Conservation (phyloP, 139 green algal genomes). For the Micractinium conductrix region DNA sequence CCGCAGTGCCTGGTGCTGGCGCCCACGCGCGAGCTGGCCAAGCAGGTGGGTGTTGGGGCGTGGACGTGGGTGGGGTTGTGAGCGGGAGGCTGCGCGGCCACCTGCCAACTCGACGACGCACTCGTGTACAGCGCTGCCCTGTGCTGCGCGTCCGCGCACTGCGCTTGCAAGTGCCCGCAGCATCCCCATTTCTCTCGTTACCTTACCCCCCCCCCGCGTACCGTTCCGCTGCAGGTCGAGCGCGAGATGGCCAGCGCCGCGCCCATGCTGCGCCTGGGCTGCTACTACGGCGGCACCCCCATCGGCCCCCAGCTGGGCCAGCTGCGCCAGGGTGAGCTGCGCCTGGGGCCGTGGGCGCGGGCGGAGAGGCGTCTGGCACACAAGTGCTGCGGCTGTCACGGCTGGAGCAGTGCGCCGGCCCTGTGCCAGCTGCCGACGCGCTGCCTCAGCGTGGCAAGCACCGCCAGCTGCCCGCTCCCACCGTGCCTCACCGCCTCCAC, state of each 20-base stretch:
- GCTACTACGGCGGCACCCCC: constrained; percentile 91
- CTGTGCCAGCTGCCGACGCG: too few species aligned
- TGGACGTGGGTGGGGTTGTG: too few species aligned
- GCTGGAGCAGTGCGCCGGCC: too few species aligned
- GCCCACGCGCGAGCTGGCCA: constrained; percentile 98
- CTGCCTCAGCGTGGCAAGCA: too few species aligned
- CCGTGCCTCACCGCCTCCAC: too few species aligned
- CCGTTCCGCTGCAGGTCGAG: constrained; percentile 72
- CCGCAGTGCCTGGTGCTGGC: constrained; percentile 92
- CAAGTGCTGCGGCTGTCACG: too few species aligned
- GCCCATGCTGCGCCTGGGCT: constrained; percentile 69
- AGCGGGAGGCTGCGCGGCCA: background rate
- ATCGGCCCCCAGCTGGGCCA: constrained; percentile 75
- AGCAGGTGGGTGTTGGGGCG: constrained; percentile 70
- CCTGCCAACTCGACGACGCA: background rate
- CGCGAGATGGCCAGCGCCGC: constrained; percentile 86
- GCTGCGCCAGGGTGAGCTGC: constrained; percentile 75
- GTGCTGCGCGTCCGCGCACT: too few species aligned
- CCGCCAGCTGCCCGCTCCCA: too few species aligned
- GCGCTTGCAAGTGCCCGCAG: background rate
- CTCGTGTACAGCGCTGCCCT: background rate
- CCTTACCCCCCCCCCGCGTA: background rate
- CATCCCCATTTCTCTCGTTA: background rate
- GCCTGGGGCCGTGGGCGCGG: too few species aligned
- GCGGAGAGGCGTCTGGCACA: too few species aligned